Evolutionary conservation across 352 stramenopile species (phyloP).

Genomic region (Phytophthora palmivora): DNA sequence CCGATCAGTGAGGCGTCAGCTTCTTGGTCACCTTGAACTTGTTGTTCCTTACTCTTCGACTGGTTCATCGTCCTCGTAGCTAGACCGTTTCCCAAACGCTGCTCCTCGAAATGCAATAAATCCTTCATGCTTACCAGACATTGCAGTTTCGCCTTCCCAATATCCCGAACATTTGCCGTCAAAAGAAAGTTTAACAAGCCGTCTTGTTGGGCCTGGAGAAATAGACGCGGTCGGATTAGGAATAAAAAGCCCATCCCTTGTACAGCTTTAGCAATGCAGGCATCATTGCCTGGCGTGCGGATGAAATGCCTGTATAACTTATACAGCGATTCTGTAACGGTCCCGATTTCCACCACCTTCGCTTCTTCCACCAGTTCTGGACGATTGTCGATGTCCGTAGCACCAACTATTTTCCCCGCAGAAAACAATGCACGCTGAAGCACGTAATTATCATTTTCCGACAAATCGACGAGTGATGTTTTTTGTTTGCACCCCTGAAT

Average conservation of each 20-base stretch:
- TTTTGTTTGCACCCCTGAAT: constrained; percentile 57
- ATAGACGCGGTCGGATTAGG: constrained; percentile 62
- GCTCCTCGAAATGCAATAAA: constrained; percentile 73
- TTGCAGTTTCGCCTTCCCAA: constrained; percentile 67
- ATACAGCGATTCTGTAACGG: constrained; percentile 70
- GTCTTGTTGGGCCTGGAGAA: constrained; percentile 81
- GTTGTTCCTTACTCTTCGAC: constrained; percentile 74
- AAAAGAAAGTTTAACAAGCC: constrained; percentile 63
- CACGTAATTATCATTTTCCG: constrained; percentile 45
- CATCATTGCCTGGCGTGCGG: constrained; percentile 46
- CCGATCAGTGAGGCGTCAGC: constrained; percentile 86
- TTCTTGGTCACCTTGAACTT: constrained; percentile 89
- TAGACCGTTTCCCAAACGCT: constrained; percentile 64
- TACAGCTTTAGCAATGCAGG: constrained; percentile 74
- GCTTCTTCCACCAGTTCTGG: constrained; percentile 32
- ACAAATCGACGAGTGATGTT: constrained; percentile 44
- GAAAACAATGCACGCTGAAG: constrained; percentile 83
- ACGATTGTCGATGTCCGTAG: constrained; percentile 70
- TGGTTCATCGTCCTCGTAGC: constrained; percentile 47
- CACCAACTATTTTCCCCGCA: constrained; percentile 68
- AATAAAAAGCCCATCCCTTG: constrained; percentile 88
- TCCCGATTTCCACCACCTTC: constrained; percentile 52
- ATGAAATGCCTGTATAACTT: constrained; percentile 62
- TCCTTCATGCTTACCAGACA: constrained; percentile 81
- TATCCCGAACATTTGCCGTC: constrained; percentile 9